Evolutionary conservation across 2,329 filamentous ascomycete genomes (phyloP).

Genomic region (Diaporthe vexans): DNA sequence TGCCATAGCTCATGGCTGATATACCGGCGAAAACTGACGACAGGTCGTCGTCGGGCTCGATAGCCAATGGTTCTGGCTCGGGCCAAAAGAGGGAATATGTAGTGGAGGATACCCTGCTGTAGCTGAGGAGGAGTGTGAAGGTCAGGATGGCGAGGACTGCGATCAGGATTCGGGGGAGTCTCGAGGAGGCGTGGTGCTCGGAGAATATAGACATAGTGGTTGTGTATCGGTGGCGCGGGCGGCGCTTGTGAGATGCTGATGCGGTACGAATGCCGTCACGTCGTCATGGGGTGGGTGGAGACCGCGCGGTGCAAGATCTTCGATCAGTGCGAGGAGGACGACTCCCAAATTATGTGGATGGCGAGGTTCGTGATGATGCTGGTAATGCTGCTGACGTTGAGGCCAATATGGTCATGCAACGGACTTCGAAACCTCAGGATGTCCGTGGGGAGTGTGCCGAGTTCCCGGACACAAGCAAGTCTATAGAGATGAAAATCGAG

Average conservation of each 20-base stretch:
- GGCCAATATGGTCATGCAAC: not conserved
- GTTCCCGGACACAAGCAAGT: not conserved
- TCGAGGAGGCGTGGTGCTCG: conserved; percentile 31
- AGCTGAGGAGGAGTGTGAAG: conserved; percentile 51
- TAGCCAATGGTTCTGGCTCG: conserved; percentile 9
- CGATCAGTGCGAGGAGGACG: not conserved
- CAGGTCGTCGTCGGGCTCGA: conserved; percentile 30
- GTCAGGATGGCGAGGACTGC: conserved; percentile 51
- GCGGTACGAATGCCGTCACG: conserved; percentile 1
- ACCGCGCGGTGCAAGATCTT: not conserved
- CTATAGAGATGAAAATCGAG: not conserved
- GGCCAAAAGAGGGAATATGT: conserved; percentile 41
- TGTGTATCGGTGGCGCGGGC: not conserved
- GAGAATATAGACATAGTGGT: conserved; percentile 26
- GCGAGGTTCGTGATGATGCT: not conserved
- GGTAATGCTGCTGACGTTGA: not conserved
- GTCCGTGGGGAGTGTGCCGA: not conserved
- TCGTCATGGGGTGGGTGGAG: not conserved
- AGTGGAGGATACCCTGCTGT: conserved; percentile 50
- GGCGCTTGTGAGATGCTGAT: not conserved
- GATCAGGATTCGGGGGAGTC: conserved; percentile 51
- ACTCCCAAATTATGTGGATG: not conserved
- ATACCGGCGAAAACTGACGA: conserved; percentile 29
- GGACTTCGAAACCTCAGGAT: not conserved
- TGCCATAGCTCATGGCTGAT: conserved; percentile 57